These are phyloP conservation scores for Xerocomellus dryophilus DNA, from an alignment of 768 basidiomycete species.

Conservation along the genomic window DNA sequence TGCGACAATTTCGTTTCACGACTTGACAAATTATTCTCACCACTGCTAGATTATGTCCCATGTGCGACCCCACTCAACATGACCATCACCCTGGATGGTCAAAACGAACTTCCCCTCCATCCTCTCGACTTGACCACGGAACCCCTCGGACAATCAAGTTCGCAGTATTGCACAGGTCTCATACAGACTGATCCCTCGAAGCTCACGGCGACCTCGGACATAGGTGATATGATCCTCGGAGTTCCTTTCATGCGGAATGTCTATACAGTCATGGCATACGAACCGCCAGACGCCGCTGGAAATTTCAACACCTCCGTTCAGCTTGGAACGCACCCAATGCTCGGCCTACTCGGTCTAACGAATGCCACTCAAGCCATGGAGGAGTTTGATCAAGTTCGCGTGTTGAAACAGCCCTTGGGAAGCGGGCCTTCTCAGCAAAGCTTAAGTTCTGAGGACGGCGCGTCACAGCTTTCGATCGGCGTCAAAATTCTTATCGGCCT, in stretches of 20 bases:
- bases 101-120: slow-evolving; percentile 58
- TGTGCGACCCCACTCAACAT: slow-evolving; percentile 71
- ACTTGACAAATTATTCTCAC: slow-evolving; percentile 5
- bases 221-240: slow-evolving; percentile 74
- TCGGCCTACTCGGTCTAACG: slow-evolving; percentile 65
- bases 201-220: slow-evolving; percentile 36
- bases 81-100: slow-evolving; percentile 60
- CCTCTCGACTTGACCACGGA: slow-evolving; percentile 68
- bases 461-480: slow-evolving; percentile 52
- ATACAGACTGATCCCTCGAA: slow-evolving; percentile 55
- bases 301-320: slow-evolving; percentile 36
- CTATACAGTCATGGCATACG: slow-evolving; percentile 75
- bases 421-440: slow-evolving; percentile 11
- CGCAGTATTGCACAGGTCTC: slow-evolving; percentile 56
- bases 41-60: slow-evolving; percentile 62
- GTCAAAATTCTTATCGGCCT: slow-evolving; percentile 62
- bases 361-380: slow-evolving; percentile 57
- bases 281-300: slow-evolving; percentile 44
- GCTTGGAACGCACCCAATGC: slow-evolving; percentile 35
- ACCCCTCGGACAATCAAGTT: slow-evolving; percentile 40
- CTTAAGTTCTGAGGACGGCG: slow-evolving; percentile 12
- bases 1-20: slow-evolving; percentile 33
- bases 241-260: slow-evolving; percentile 75
- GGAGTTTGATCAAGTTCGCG: slow-evolving; percentile 69
- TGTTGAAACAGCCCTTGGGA: slow-evolving; percentile 58